Base-by-base conservation (phyloP, 768 basidiomycete species). In the Gymnopilus dilepis region DNA sequence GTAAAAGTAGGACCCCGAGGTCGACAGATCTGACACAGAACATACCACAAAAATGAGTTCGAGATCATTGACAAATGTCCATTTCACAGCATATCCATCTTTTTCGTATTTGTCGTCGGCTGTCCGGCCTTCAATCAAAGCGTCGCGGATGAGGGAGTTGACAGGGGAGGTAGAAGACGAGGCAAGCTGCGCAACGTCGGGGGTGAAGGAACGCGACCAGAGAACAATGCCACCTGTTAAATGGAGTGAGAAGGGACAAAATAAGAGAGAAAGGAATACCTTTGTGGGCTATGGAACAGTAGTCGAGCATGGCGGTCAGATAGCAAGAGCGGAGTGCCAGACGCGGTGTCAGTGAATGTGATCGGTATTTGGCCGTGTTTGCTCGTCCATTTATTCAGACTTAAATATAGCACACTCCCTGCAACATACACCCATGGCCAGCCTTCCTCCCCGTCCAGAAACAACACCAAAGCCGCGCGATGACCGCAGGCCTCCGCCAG, bases 31-130 rank as follows among this genome's bases (percentile, higher is more conserved):
- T 6, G 26, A 19, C 8, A 12, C 12, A 34, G 11, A 19, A 80
- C 92, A 66, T 69, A 96, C 95, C 72, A 97, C 97, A 70, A 99
- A 99, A 58, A 99, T 96, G 68, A 99, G 84, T 63, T 97, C 97
- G 45, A 99, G 82, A 64, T 96, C 95, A 72, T 99, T 99, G 30
- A 92, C 89, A 69, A 95, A 93, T 0, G 94, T 89, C 95, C 97
- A 98, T 74, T 90, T 90, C 55, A 98, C 87, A 26, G 94, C 90
- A 68, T 95, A 97, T 1, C 96, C 96, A 68, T 97, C 96, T 73
- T 89, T 95, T 77, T 97, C 95, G 72, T 94, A 95, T 63, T 86
- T 90, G 61, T 92, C 86, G 60, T 93, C 92, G 0, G 91, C 73
- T 7, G 87, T 87, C 13, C 91, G 85, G 26, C 95, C 93, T 71